Evolutionary conservation across 345 rosid species (phyloP).

Genomic region (Rhodomyrtus tomentosa): DNA sequence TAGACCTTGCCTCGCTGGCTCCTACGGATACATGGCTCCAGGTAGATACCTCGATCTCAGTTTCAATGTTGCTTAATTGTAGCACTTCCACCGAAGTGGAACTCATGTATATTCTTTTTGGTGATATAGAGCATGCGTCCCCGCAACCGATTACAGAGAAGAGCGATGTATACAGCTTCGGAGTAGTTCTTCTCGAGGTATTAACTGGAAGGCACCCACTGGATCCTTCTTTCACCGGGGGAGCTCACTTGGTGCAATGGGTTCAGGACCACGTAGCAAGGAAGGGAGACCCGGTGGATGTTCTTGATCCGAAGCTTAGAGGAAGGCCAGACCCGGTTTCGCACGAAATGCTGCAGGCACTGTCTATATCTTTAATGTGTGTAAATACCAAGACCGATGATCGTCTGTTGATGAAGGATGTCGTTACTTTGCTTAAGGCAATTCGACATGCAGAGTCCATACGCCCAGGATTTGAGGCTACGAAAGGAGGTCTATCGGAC

Average conservation of each 20-base stretch:
- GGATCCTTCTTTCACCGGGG: slow-evolving; percentile 77
- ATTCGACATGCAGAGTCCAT: slow-evolving; percentile 44
- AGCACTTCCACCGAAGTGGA: background rate
- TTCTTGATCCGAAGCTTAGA: slow-evolving; percentile 66
- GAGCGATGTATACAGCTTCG: slow-evolving; percentile 90
- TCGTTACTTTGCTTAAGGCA: slow-evolving; percentile 88
- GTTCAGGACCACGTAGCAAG: slow-evolving; percentile 64
- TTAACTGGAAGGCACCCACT: slow-evolving; percentile 88
- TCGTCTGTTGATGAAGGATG: slow-evolving; percentile 81
- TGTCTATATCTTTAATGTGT: slow-evolving; percentile 82
- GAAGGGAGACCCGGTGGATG: slow-evolving; percentile 42
- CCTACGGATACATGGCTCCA: slow-evolving; percentile 99
- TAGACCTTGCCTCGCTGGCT: slow-evolving; percentile 77
- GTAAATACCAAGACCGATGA: slow-evolving; percentile 44
- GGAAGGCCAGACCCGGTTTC: slow-evolving; percentile 68
- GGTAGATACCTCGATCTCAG: slow-evolving; percentile 25
- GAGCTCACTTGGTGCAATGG: slow-evolving; percentile 84
- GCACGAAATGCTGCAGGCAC: slow-evolving; percentile 89
- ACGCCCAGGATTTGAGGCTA: slow-evolving; percentile 26
- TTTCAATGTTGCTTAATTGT: background rate
- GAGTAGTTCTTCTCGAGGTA: slow-evolving; percentile 72
- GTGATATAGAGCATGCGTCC: slow-evolving; percentile 62
- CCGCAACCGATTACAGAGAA: slow-evolving; percentile 69
- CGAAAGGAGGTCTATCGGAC: slow-evolving; percentile 22
- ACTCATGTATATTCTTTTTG: background rate